A percentile compares a stretch with the other conserved stretches of the same genome.
Evolutionary conservation across 257 asterid species (phyloP).

Genomic region (Solanum bukasovii): DNA sequence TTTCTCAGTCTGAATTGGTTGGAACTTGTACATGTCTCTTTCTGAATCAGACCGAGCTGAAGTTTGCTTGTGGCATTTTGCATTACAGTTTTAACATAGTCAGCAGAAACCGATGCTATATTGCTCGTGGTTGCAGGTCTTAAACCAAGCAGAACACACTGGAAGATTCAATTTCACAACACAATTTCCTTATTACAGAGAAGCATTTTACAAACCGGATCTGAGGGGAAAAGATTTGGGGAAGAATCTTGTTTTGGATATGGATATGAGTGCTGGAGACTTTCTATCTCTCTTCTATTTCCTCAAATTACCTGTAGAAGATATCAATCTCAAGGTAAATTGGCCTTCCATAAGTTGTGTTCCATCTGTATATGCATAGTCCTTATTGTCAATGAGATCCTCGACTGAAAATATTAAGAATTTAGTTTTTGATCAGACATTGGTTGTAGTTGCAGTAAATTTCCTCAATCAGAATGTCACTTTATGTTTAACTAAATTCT

Average conservation of each 20-base stretch:
- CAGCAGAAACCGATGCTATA: not conserved
- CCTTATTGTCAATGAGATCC: not conserved
- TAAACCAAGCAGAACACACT: conserved; percentile 37
- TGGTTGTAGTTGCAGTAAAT: not conserved
- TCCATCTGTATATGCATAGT: no score
- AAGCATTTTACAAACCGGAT: conserved; percentile 43
- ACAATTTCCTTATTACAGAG: conserved; percentile 47
- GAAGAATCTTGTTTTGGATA: conserved; percentile 64
- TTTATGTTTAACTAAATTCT: not conserved
- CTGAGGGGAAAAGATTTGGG: conserved; percentile 39
- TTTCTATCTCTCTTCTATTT: conserved; percentile 77
- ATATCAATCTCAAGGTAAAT: no score
- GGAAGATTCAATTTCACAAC: conserved; percentile 64
- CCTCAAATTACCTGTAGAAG: conserved; percentile 34
- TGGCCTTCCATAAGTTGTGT: not conserved
- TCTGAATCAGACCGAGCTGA: not conserved
- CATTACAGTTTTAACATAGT: not conserved
- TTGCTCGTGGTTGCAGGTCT: conserved; percentile 33
- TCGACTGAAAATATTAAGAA: no score
- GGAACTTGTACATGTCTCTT: not conserved
- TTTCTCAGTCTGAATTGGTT: not conserved
- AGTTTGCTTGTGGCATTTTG: not conserved
- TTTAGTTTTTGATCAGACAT: no score
- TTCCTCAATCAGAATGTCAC: not conserved
- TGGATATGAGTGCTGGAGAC: conserved; percentile 96